Percentiles rank a stretch among this genome's conserved stretches.
phyloP scores from a whole-genome alignment of 2,329 filamentous ascomycete genomes.

The Shiraia bambusicola region DNA sequence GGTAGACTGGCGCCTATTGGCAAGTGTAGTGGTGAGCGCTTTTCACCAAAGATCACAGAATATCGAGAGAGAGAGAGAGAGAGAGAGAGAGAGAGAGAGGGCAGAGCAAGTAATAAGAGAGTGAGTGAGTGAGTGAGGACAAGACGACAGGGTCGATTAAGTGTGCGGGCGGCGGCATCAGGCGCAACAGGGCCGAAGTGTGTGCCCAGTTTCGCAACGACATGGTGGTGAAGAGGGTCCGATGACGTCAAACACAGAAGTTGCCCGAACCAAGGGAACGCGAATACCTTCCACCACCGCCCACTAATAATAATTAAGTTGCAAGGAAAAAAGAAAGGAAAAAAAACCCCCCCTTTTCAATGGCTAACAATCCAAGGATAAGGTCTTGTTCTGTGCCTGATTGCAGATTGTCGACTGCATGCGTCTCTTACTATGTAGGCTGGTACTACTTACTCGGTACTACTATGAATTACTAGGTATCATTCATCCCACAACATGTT shows the following conservation, averaged over 20 bases:
- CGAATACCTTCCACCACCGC: background rate
- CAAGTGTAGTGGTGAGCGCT: constrained; percentile 16
- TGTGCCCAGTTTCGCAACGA: constrained; percentile 4
- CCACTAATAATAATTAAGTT: no score
- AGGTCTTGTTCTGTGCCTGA: no score
- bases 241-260: constrained; percentile 2
- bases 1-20: constrained; percentile 18
- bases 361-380: background rate
- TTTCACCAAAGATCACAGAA: constrained; percentile 2
- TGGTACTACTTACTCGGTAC: background rate
- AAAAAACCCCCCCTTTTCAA: no score
- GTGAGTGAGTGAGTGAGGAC: constrained; percentile 10
- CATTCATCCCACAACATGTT: background rate
- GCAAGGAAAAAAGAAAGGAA: background rate
- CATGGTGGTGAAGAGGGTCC: background rate
- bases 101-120: background rate
- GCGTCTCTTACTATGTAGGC: no score
- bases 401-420: no score
- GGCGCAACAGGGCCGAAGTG: constrained; percentile 7
- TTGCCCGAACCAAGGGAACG: background rate
- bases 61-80: background rate
- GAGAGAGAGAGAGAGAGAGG: background rate
- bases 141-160: constrained; percentile 15
- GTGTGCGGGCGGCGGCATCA: constrained; percentile 14
- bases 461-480: constrained; percentile 1